phyloP scores from a whole-genome alignment of 208 protist species.

The Tritrichomonas musculus region DNA sequence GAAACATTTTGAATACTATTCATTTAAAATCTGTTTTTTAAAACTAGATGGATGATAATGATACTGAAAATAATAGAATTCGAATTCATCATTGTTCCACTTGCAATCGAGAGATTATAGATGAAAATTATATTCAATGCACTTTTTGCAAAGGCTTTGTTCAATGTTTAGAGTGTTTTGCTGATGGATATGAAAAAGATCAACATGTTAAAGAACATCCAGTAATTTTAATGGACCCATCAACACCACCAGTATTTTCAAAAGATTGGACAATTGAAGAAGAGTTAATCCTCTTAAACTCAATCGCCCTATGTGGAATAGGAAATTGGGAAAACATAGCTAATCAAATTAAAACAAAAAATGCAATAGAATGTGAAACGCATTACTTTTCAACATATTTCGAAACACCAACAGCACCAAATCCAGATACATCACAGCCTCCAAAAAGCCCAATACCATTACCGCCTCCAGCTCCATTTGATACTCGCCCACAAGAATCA shows the following conservation, averaged over 20 bases:
- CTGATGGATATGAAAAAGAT: neutral
- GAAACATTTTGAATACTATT: too few relatives aligned
- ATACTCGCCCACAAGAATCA: neutral
- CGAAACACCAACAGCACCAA: neutral
- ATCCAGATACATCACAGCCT: neutral
- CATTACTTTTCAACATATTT: neutral
- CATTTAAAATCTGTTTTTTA: too few relatives aligned
- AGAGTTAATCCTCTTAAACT: neutral
- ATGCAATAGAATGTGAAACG: neutral
- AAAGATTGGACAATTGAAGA: neutral
- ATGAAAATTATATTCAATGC: neutral
- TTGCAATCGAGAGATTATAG: too few relatives aligned
- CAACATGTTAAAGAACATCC: neutral
- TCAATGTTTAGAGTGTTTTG: constrained; percentile 20
- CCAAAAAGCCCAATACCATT: neutral
- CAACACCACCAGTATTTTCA: neutral
- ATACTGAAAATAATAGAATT: too few relatives aligned
- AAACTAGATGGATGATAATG: too few relatives aligned
- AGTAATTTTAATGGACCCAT: neutral
- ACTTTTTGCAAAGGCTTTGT: neutral
- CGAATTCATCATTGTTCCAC: too few relatives aligned
- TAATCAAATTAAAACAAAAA: neutral
- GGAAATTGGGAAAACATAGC: neutral
- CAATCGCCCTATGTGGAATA: neutral
- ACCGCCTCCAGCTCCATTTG: neutral